These are phyloP conservation scores for Urochloa ruziziensis DNA, from an alignment of 176 grass and related monocot genomes.

Conservation along the genomic window DNA sequence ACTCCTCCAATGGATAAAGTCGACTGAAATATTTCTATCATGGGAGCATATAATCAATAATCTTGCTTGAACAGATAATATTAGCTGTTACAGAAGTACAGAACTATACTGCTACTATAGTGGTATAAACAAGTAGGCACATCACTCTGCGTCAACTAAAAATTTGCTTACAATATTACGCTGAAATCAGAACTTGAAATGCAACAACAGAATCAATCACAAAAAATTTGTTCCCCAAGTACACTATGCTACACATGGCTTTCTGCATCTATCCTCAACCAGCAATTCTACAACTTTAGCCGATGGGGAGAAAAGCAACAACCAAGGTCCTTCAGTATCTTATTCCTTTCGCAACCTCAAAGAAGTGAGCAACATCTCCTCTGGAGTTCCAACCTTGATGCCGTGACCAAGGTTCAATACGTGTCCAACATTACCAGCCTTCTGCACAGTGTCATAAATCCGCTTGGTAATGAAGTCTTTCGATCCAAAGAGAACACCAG, in stretches of 20 bases:
- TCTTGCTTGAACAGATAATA: neutral
- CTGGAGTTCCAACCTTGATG: slow-evolving; percentile 90
- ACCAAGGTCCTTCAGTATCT: slow-evolving; percentile 55
- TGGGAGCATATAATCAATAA: neutral
- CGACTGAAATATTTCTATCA: neutral
- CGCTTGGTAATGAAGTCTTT: slow-evolving; percentile 93
- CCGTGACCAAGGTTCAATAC: slow-evolving; percentile 97
- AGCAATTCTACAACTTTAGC: slow-evolving; percentile 37
- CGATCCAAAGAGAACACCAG: slow-evolving; percentile 92
- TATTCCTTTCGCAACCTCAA: slow-evolving; percentile 86
- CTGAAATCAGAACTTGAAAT: slow-evolving; percentile 7
- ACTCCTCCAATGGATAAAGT: neutral
- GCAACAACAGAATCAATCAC: slow-evolving; percentile 5
- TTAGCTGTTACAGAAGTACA: slow-evolving; percentile 4
- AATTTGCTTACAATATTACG: slow-evolving; percentile 36
- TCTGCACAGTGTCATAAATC: slow-evolving; percentile 80
- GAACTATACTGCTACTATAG: neutral
- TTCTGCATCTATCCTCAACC: slow-evolving; percentile 53
- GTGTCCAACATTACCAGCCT: slow-evolving; percentile 77
- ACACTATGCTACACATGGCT: slow-evolving; percentile 45
- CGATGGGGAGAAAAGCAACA: slow-evolving; percentile 22
- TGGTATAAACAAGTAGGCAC: slow-evolving; percentile 38
- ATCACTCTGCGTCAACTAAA: slow-evolving; percentile 23
- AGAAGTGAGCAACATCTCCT: slow-evolving; percentile 98
- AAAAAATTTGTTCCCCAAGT: slow-evolving; percentile 22